Evolutionary conservation across 495 filamentous ascomycete species (phyloP).

Genomic region (Penicillium parvum): DNA sequence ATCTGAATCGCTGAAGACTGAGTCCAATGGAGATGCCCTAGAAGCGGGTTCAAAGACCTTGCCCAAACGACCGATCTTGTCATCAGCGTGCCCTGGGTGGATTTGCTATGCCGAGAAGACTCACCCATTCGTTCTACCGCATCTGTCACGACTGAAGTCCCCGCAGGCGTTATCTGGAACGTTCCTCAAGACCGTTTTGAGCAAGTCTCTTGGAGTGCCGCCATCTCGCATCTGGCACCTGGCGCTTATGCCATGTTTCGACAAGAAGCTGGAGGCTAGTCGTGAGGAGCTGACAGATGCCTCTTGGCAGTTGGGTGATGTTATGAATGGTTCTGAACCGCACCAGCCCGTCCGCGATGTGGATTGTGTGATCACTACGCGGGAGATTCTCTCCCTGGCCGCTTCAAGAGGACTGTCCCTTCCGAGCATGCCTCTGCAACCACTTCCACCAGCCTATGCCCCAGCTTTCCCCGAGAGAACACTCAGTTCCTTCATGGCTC

Average conservation of each 20-base stretch:
- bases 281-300: conserved; percentile 84
- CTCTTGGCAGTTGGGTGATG: conserved; percentile 52
- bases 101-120: conserved; percentile 99
- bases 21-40: conserved; percentile 12
- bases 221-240: conserved; percentile 88
- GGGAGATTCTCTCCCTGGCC: conserved; percentile 85
- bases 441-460: conserved; percentile 32
- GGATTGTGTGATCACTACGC: conserved; percentile 94
- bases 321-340: conserved; percentile 18
- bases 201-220: conserved; percentile 61
- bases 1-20: conserved; percentile 34
- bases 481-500: conserved; percentile 68
- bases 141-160: conserved; percentile 86
- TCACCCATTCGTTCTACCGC: conserved; percentile 85
- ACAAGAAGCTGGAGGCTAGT: conserved; percentile 97
- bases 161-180: conserved; percentile 91
- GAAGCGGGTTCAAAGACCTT: conserved; percentile 14
- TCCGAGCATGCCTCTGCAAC: conserved; percentile 57
- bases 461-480: conserved; percentile 62
- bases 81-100: conserved; percentile 94
- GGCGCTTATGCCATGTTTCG: conserved; percentile 96
- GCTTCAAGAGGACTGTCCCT: conserved; percentile 72
- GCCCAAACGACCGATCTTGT: conserved; percentile 70
- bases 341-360: conserved; percentile 72
- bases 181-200: conserved; percentile 78